Base-by-base conservation (phyloP, 1,284 basidiomycete species). In the Microbotryomycetes sp. region DNA sequence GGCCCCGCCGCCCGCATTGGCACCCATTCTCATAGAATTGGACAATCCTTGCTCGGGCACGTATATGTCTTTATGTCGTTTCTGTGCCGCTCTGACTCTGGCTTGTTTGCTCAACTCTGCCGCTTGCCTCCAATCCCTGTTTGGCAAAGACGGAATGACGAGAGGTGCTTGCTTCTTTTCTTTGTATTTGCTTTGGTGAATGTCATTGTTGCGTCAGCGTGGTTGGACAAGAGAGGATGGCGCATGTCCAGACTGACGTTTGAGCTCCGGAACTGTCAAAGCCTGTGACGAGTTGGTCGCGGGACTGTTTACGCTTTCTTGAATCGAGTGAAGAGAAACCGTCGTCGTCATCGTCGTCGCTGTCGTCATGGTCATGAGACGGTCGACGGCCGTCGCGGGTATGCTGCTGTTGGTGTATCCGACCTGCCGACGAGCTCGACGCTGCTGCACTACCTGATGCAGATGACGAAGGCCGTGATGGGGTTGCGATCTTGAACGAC, bases 121-220 rank as follows among this genome's bases (percentile, higher is more conserved):
- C 79, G 81, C 54, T 78, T 77, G 85, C 50, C 88, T 79, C 91
- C 92, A 97, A 73, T 96, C 91, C 35, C 83, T 82, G 72, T 96
- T 92, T 66, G 89, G 80, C 47, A 87, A 78, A 0, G 89, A 79
- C 4, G 89, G 85, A 53, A 97, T 96, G 30, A 93, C 83, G 13
- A 94, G 81, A 0, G 87, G 88, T 3, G 79, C 82, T 50, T 85
- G 73, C 16, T 73, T 64, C 27, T 81, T 72, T 27, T 26, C 50
- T 30, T 45, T 52, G 18, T 48, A 30, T 54, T 61, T 50, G 46
- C 62, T 68, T 48, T 61, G 55, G 6, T 0, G 5, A 23, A 15
- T n/a, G 3, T 5, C 1, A n/a, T 2, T 3, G 7, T 13, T 16
- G 31, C 35, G n/a, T 5, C 9, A 29, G 15, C 31, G 23, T 35